These are phyloP conservation scores for Nothophoma quercina DNA, from an alignment of 2,329 filamentous ascomycete genomes.

Conservation along the genomic window DNA sequence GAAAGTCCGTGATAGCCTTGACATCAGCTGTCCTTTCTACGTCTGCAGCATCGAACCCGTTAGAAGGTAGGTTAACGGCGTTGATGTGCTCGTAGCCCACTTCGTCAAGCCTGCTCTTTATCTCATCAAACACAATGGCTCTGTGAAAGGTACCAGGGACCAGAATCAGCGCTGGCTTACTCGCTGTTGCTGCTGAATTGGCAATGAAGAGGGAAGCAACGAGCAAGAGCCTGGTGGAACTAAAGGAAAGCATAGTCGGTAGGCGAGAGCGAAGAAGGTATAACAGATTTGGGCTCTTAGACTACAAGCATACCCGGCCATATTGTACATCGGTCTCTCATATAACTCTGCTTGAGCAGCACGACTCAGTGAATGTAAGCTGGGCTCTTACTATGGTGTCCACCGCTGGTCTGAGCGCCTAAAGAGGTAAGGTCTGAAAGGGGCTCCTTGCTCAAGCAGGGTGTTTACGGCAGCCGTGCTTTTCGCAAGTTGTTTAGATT, in stretches of 20 bases:
- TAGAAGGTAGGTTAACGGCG: constrained; percentile 34
- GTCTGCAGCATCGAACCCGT: constrained; percentile 12
- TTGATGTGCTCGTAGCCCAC: constrained; percentile 23
- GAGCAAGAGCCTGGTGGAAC: background rate
- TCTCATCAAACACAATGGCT: constrained; percentile 26
- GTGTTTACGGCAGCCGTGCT: too few relatives aligned
- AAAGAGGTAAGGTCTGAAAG: background rate
- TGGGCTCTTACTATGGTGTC: background rate
- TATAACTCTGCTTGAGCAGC: too few relatives aligned
- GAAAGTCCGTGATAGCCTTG: constrained; percentile 15
- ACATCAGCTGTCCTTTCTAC: constrained; percentile 29
- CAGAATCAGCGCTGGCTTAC: constrained; percentile 20
- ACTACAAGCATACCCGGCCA: background rate
- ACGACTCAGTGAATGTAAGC: background rate
- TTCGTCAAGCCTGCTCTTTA: constrained; percentile 20
- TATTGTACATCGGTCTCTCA: background rate
- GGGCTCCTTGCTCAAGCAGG: constrained; percentile 4
- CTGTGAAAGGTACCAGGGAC: constrained; percentile 33
- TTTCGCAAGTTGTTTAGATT: too few relatives aligned
- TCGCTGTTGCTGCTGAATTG: background rate
- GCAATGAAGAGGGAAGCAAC: background rate
- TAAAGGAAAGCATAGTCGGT: background rate
- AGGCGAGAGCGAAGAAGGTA: background rate
- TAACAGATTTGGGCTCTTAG: background rate
- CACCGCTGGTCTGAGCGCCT: background rate